phyloP scores from a whole-genome alignment of 441 rosid species.

The Populus tomentosa region DNA sequence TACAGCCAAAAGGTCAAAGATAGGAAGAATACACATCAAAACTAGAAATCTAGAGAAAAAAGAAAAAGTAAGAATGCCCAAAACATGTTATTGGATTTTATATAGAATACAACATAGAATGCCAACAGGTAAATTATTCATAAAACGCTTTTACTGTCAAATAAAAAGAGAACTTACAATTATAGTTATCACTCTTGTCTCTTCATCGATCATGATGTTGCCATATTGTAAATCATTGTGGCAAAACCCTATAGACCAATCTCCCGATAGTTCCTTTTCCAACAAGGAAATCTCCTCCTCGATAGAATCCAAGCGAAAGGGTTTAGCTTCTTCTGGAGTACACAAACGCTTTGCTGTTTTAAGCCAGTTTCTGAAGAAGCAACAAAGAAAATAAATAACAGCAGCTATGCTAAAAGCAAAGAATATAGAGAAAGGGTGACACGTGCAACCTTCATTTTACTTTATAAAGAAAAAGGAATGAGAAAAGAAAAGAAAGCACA shows the following conservation, averaged over 20 bases:
- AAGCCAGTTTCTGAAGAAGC: slow-evolving; percentile 70
- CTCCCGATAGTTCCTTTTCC: slow-evolving; percentile 47
- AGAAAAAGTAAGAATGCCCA: background rate
- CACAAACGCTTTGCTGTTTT: slow-evolving; percentile 50
- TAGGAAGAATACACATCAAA: background rate
- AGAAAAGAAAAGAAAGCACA: slow-evolving; percentile 26
- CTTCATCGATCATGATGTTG: slow-evolving; percentile 91
- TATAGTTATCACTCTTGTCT: slow-evolving; percentile 70
- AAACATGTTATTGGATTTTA: background rate
- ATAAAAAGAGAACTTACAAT: slow-evolving; percentile 52
- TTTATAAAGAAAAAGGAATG: background rate
- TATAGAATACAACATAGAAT: background rate
- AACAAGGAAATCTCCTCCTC: slow-evolving; percentile 56
- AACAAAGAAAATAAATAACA: slow-evolving; percentile 5
- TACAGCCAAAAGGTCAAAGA: background rate
- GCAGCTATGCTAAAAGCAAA: background rate
- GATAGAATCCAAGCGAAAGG: slow-evolving; percentile 53
- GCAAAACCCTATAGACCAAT: slow-evolving; percentile 66
- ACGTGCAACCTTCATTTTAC: background rate
- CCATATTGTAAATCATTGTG: slow-evolving; percentile 97
- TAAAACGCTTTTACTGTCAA: background rate
- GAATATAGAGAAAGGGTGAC: background rate
- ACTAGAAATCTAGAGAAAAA: background rate
- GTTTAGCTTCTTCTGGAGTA: slow-evolving; percentile 61
- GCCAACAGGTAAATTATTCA: background rate